These are phyloP conservation scores for Pseudozyma flocculosa DNA, from an alignment of 1,284 basidiomycete species.

Conservation along the genomic window DNA sequence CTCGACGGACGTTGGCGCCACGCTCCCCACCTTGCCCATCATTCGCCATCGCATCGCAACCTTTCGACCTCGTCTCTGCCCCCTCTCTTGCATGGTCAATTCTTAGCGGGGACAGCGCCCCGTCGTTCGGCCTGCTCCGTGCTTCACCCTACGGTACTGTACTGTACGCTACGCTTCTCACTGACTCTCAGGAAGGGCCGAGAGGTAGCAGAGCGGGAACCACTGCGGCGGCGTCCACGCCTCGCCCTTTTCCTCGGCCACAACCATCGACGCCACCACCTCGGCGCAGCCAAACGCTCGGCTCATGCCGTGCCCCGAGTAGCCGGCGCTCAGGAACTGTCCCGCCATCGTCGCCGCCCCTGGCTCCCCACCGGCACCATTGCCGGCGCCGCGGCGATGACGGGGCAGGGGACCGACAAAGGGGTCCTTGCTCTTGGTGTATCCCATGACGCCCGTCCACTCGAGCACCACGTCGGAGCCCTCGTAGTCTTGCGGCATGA, in stretches of 20 bases:
- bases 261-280: slow-evolving; percentile 68
- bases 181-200: too few relatives aligned
- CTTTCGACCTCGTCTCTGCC: too few relatives aligned
- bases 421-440: slow-evolving; percentile 68
- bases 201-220: slow-evolving; percentile 54
- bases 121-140: too few relatives aligned
- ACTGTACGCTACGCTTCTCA: too few relatives aligned
- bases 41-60: too few relatives aligned
- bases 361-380: too few relatives aligned
- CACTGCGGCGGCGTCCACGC: slow-evolving; percentile 66
- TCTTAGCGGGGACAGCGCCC: too few relatives aligned
- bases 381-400: neutral
- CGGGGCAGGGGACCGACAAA: slow-evolving; percentile 62
- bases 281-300: slow-evolving; percentile 68
- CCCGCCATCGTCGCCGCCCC: slow-evolving; percentile 57
- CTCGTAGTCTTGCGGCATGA: slow-evolving; percentile 64
- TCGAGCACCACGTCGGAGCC: slow-evolving; percentile 62
- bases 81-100: too few relatives aligned
- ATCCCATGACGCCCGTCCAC: slow-evolving; percentile 83
- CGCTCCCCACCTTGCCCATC: too few relatives aligned
- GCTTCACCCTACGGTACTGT: too few relatives aligned
- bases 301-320: slow-evolving; percentile 78
- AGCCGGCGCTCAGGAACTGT: slow-evolving; percentile 75
- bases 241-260: slow-evolving; percentile 62
- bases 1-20: too few relatives aligned